phyloP scores from a whole-genome alignment of 305 asterid genomes.

The Rubia occidens region DNA sequence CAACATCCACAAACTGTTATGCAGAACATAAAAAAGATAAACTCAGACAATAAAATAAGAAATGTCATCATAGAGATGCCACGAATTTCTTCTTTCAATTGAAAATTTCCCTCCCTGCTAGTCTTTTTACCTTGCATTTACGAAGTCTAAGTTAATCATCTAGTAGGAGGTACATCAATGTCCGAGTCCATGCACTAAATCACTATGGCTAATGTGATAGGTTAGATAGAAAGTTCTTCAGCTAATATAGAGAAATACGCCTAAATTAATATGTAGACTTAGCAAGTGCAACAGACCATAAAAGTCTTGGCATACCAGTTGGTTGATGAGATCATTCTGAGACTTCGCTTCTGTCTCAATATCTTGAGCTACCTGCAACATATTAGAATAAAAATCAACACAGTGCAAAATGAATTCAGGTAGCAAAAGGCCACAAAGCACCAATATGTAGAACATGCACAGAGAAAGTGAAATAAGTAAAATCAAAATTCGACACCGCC shows the following conservation, averaged over 20 bases:
- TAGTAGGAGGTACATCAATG: background rate
- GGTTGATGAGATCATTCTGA: constrained; percentile 79
- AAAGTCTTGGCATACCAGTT: constrained; percentile 51
- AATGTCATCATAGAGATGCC: background rate
- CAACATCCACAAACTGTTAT: background rate
- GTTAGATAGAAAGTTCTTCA: background rate
- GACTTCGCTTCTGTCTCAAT: constrained; percentile 64
- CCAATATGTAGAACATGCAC: background rate
- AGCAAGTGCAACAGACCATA: background rate
- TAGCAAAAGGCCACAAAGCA: background rate
- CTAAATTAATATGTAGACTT: background rate
- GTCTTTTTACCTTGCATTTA: background rate
- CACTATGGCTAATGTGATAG: background rate
- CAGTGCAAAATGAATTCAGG: constrained; percentile 2
- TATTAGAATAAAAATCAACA: constrained; percentile 2
- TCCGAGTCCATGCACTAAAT: background rate
- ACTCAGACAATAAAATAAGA: background rate
- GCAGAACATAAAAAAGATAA: background rate
- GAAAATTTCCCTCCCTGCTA: background rate
- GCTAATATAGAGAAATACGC: background rate
- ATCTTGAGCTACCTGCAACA: constrained; percentile 69
- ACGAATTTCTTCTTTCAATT: background rate
- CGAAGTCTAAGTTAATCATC: background rate
- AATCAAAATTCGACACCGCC: background rate
- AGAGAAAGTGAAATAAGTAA: background rate